A percentile compares a stretch with the other conserved stretches of the same genome.
These are phyloP conservation scores for Candida anglica DNA, from an alignment of 805 yeast species.

Conservation along the genomic window DNA sequence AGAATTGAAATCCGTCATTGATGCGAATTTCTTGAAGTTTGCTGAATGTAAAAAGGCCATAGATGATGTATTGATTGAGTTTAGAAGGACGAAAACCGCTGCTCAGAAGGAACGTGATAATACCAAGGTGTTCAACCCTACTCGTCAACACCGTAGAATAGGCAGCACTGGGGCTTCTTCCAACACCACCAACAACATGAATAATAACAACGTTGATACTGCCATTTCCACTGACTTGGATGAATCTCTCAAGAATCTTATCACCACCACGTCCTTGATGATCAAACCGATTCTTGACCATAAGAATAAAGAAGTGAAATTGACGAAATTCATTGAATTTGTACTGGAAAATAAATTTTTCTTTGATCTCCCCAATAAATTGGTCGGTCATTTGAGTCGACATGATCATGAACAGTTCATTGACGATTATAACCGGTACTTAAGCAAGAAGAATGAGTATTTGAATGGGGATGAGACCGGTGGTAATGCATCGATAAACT, in stretches of 20 bases:
- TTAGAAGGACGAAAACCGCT: constrained; percentile 29
- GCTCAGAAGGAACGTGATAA: constrained; percentile 28
- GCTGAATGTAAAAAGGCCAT: constrained; percentile 34
- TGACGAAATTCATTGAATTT: constrained; percentile 32
- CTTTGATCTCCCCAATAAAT: constrained; percentile 32
- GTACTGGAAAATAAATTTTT: constrained; percentile 25
- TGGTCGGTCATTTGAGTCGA: constrained; percentile 21
- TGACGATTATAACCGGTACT: constrained; percentile 27
- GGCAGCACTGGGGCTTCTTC: constrained; percentile 14
- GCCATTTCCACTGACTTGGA: constrained; percentile 32
- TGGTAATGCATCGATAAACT: constrained; percentile 13
- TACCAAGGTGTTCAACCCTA: constrained; percentile 34
- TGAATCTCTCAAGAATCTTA: constrained; percentile 34
- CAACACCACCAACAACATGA: constrained; percentile 7
- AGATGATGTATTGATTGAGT: constrained; percentile 33
- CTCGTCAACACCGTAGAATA: constrained; percentile 12
- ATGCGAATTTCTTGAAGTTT: constrained; percentile 32
- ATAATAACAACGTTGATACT: constrained; percentile 13
- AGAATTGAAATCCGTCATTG: constrained; percentile 32
- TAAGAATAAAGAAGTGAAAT: constrained; percentile 29
- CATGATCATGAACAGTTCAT: constrained; percentile 34
- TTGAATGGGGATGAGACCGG: neutral
- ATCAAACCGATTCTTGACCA: constrained; percentile 40
- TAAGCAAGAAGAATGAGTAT: constrained; percentile 18
- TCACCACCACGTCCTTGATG: constrained; percentile 31